These are phyloP conservation scores for Elsinoe necatrix DNA, from an alignment of 2,329 filamentous ascomycete genomes.

Conservation along the genomic window DNA sequence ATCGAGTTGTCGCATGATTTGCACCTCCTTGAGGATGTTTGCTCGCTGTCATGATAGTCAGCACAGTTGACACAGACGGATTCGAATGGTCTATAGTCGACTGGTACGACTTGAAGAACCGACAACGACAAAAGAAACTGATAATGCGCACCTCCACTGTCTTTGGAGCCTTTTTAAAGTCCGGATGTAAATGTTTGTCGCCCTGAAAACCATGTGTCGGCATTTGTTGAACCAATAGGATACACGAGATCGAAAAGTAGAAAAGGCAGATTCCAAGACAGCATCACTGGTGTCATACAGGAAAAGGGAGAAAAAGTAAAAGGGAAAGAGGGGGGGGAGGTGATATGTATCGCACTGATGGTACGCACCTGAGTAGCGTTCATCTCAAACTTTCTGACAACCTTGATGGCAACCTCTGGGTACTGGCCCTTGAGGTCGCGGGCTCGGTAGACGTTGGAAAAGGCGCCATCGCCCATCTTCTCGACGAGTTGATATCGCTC, in stretches of 20 bases:
- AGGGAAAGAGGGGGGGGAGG: conserved; percentile 26
- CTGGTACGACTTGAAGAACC: conserved; percentile 14
- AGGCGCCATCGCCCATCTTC: conserved; percentile 98
- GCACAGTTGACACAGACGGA: conserved; percentile 23
- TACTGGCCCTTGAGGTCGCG: conserved; percentile 62
- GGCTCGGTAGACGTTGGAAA: conserved; percentile 96
- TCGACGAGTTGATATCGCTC: conserved; percentile 80
- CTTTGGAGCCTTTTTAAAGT: conserved; percentile 84
- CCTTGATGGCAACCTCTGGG: conserved; percentile 90
- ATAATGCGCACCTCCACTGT: conserved; percentile 84
- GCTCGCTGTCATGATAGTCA: conserved; percentile 62
- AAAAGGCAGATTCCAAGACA: conserved; percentile 18
- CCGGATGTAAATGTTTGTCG: conserved; percentile 87
- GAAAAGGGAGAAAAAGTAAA: conserved; percentile 28
- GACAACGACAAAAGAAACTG: conserved; percentile 18
- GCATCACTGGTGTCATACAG: conserved; percentile 30
- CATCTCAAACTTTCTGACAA: conserved; percentile 98
- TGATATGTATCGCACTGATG: conserved; percentile 17
- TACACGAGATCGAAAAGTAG: conserved; percentile 22
- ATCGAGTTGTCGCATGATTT: conserved; percentile 95
- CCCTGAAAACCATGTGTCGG: conserved; percentile 58
- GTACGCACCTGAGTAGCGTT: conserved; percentile 88
- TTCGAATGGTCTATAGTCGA: conserved; percentile 21
- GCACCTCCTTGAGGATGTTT: conserved; percentile 96
- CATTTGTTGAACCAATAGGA: conserved; percentile 28